These are phyloP conservation scores for Citrus hindsii DNA, from an alignment of 345 rosid genomes.

Conservation along the genomic window DNA sequence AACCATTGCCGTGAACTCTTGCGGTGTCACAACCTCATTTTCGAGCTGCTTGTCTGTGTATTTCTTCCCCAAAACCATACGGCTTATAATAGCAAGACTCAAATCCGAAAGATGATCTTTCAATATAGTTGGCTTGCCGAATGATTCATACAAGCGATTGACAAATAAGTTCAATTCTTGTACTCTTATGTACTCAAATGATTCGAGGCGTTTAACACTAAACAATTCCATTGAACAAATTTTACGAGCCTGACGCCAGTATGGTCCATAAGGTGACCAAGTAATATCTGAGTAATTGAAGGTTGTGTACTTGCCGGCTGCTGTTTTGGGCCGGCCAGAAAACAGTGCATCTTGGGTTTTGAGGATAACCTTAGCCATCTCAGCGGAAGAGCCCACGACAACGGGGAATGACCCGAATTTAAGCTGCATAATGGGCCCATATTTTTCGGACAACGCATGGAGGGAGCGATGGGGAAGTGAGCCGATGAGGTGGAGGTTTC, in stretches of 20 bases:
- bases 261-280: slow-evolving; percentile 64
- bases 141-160: slow-evolving; percentile 12
- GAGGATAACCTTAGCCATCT: slow-evolving; percentile 38
- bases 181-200: slow-evolving; percentile 50
- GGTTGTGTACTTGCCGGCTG: slow-evolving; percentile 66
- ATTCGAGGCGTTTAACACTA: slow-evolving; percentile 55
- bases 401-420: too few relatives aligned
- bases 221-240: slow-evolving; percentile 61
- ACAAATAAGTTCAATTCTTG: slow-evolving; percentile 42
- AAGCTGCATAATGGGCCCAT: slow-evolving; percentile 55
- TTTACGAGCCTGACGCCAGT: slow-evolving; percentile 66
- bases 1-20: slow-evolving; percentile 66
- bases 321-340: slow-evolving; percentile 40
- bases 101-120: slow-evolving; percentile 43
- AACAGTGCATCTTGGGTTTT: slow-evolving; percentile 53
- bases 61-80: slow-evolving; percentile 64
- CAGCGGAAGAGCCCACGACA: too few relatives aligned
- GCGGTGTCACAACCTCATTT: slow-evolving; percentile 38
- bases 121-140: slow-evolving; percentile 20
- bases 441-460: slow-evolving; percentile 49
- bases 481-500: slow-evolving; percentile 65
- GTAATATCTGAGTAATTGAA: slow-evolving; percentile 60
- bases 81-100: slow-evolving; percentile 54
- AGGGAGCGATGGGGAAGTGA: slow-evolving; percentile 60
- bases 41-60: slow-evolving; percentile 31